phyloP scores from a whole-genome alignment of 345 rosid genomes.

The Aurinia saxatilis region DNA sequence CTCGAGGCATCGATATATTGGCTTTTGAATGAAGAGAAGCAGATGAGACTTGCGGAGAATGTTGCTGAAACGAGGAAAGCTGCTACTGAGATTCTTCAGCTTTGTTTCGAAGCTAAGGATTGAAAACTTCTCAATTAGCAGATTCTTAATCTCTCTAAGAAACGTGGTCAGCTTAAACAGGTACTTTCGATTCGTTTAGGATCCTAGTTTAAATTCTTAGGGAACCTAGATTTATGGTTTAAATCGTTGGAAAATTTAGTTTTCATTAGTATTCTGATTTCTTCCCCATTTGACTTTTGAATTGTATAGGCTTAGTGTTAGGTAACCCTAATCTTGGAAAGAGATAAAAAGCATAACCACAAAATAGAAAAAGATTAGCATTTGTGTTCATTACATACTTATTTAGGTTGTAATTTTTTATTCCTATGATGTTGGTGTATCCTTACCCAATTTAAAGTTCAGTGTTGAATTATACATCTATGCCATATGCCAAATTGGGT shows the following conservation, averaged over 20 bases:
- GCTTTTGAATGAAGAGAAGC: slow-evolving; percentile 85
- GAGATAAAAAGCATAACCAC: not conserved
- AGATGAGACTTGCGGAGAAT: slow-evolving; percentile 76
- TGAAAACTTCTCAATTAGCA: slow-evolving; percentile 71
- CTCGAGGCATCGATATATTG: slow-evolving; percentile 66
- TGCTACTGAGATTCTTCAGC: slow-evolving; percentile 67
- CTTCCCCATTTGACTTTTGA: not conserved
- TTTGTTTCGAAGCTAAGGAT: slow-evolving; percentile 84
- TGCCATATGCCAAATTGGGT: not conserved
- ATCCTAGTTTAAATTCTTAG: no score
- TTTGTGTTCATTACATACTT: not conserved
- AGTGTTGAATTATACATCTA: not conserved
- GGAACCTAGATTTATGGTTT: no score
- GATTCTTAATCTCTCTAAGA: slow-evolving; percentile 75
- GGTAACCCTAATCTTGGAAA: not conserved
- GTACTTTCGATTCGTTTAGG: slow-evolving; percentile 24
- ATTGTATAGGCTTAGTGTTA: slow-evolving; percentile 14
- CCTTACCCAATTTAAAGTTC: not conserved
- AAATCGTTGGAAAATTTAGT: no score
- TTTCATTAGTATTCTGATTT: not conserved
- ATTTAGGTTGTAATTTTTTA: slow-evolving; percentile 9
- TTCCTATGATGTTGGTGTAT: slow-evolving; percentile 5
- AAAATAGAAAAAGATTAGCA: not conserved
- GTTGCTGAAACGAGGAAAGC: slow-evolving; percentile 86
- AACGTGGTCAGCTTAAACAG: slow-evolving; percentile 98